These are phyloP conservation scores for Verticillium tricorpus DNA, from an alignment of 2,329 filamentous ascomycete genomes.

Conservation along the genomic window DNA sequence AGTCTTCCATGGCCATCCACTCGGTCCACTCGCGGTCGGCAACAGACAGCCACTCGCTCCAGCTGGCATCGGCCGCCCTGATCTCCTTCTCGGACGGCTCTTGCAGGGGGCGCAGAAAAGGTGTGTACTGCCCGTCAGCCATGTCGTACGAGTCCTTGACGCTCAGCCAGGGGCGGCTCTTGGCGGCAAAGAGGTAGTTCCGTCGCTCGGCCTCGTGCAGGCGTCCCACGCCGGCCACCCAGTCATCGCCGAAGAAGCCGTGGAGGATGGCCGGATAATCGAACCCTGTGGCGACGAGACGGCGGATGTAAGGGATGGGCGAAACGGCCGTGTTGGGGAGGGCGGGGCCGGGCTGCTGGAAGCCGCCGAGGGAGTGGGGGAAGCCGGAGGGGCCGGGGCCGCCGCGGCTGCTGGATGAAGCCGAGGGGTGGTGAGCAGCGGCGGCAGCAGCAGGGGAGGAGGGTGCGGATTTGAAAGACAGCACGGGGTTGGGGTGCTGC, in stretches of 20 bases:
- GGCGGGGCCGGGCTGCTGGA: conserved; percentile 14
- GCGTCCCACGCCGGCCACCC: conserved; percentile 71
- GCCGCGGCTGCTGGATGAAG: conserved; percentile 19
- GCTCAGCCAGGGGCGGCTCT: conserved; percentile 82
- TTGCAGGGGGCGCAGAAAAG: conserved; percentile 81
- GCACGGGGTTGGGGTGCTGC: conserved; percentile 43
- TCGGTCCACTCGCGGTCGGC: conserved; percentile 88
- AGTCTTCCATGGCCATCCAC: conserved; percentile 96
- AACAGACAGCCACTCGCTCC: conserved; percentile 78
- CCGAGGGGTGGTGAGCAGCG: conserved; percentile 19
- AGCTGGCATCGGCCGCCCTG: conserved; percentile 72
- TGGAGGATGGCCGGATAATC: conserved; percentile 83
- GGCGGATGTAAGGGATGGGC: conserved; percentile 82
- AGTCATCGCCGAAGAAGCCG: conserved; percentile 96
- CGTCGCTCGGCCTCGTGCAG: conserved; percentile 85
- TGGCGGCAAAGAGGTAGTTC: conserved; percentile 93
- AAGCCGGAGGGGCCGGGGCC: conserved; percentile 18
- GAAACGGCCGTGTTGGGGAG: conserved; percentile 44
- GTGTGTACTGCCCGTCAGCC: conserved; percentile 74
- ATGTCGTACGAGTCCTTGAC: conserved; percentile 93
- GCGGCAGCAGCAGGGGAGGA: conserved; percentile 27
- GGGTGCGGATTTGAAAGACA: conserved; percentile 31
- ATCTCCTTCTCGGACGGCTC: conserved; percentile 76
- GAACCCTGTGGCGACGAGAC: conserved; percentile 86
- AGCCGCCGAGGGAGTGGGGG: conserved; percentile 18